These are phyloP conservation scores for Cutaneotrichosporon cavernicola DNA, from an alignment of 1,284 basidiomycete genomes.

Conservation along the genomic window DNA sequence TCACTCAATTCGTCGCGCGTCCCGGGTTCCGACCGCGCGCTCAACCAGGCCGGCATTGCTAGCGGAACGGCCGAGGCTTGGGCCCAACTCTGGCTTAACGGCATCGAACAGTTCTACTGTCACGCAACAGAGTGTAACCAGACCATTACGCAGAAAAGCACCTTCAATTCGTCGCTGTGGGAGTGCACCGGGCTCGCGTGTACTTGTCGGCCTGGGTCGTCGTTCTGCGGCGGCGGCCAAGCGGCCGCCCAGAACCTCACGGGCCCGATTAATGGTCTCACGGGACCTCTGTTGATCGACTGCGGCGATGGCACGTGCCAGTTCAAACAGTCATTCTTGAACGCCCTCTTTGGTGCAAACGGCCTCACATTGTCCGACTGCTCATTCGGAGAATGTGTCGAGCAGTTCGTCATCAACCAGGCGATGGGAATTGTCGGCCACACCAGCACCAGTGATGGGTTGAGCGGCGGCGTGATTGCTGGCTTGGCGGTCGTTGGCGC, in stretches of 20 bases:
- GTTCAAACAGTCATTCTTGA: constrained; percentile 70
- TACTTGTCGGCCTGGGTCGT: constrained; percentile 65
- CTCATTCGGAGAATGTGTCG: constrained; percentile 79
- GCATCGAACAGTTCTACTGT: constrained; percentile 77
- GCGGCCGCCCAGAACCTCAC: constrained; percentile 52
- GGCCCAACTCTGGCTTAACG: constrained; percentile 78
- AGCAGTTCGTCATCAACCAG: constrained; percentile 70
- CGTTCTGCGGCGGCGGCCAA: constrained; percentile 67
- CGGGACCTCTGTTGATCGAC: constrained; percentile 58
- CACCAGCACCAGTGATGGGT: neutral
- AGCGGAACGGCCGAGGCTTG: constrained; percentile 61
- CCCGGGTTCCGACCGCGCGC: constrained; percentile 54
- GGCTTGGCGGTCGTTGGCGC: constrained; percentile 77
- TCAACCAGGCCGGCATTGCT: constrained; percentile 42
- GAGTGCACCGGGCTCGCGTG: constrained; percentile 70
- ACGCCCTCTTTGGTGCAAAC: constrained; percentile 65
- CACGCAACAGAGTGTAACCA: constrained; percentile 68
- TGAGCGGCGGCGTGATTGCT: constrained; percentile 74
- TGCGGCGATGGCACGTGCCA: constrained; percentile 66
- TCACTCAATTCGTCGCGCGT: constrained; percentile 67
- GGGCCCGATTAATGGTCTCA: constrained; percentile 57
- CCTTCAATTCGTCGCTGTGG: constrained; percentile 58
- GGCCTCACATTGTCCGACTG: constrained; percentile 72
- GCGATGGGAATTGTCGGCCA: constrained; percentile 35
- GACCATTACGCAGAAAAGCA: constrained; percentile 45